Conservation (phyloP, 139 green algal species). For the Chlorella sp. region DNA sequence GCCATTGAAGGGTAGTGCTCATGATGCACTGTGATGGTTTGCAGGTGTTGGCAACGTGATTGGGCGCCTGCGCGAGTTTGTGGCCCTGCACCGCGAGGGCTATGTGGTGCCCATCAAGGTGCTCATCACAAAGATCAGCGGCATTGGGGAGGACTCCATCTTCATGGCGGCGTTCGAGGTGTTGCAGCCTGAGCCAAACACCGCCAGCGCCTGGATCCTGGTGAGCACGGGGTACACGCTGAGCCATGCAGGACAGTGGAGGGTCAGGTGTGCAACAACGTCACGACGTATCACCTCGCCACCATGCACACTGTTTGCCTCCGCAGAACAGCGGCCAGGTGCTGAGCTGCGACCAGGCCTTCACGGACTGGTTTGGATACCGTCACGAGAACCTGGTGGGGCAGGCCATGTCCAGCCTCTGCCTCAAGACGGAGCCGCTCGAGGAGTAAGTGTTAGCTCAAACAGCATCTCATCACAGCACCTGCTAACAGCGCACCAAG, state of each 20-base stretch:
- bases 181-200: not conserved
- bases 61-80: not conserved
- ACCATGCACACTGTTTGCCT: too few species aligned
- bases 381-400: not conserved
- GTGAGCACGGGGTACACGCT: too few species aligned
- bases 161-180: constrained; percentile 2
- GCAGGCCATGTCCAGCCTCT: not conserved
- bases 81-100: constrained; percentile 6
- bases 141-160: constrained; percentile 6
- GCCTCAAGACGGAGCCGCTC: not conserved
- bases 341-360: not conserved
- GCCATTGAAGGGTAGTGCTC: too few species aligned
- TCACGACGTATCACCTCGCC: too few species aligned
- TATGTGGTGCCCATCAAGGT: constrained; percentile 9
- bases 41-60: not conserved
- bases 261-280: too few species aligned
- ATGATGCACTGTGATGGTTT: too few species aligned
- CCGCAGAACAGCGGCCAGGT: not conserved
- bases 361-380: constrained; percentile 13
- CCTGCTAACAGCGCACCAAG: too few species aligned
- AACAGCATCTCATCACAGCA: too few species aligned
- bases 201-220: constrained; percentile 2
- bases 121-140: not conserved
- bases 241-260: too few species aligned
- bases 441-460: constrained; percentile 2